Evolutionary conservation across 345 rosid species (phyloP), one percentile per base, ranked within the genome.

Genomic region (Brassica carinata): DNA sequence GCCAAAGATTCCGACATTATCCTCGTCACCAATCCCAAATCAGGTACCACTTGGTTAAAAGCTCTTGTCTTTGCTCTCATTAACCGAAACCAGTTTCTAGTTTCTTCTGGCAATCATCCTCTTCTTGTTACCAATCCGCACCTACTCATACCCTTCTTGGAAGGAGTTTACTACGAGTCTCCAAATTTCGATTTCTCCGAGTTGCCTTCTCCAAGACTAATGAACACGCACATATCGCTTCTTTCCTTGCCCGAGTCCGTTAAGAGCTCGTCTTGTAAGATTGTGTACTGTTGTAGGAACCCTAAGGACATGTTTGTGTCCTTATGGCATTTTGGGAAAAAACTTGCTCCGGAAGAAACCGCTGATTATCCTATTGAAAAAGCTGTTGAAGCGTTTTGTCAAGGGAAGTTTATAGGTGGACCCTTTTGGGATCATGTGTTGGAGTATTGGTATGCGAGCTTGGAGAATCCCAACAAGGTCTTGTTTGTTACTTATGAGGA

Each of bases 1-100:
- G 88, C 89, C 36, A 72, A 73, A 0, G 74, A 82, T 19, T 64
- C 85, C n/a, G 90, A 90, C 69, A 55, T 89, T 64, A 68, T 87
- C 66, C 85, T 85, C 0, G 82, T 84, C 62, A 84, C 92, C 36
- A 73, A 77, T 65, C 90, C 91, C 5, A 86, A 89, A 67, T 83
- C 89, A 45, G 94, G 94, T 73, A 85, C 90, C 48, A 87, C 91
- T 5, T 89, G 90, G 94, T 61, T 90, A 4, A 83, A 87, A 64
- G 87, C 91, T 18, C 10, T 90, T 6, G 40, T 77, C 13, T 89
- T 90, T 75, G 87, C 90, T n/a, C 38, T 88, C 48, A 8, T 87
- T 30, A 86, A 88, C 57, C 69, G 79, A 38, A 26, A 79, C 67
- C 73, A 9, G 67, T 81, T 78, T 53, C 81, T 78, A 55, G 76